Evolutionary conservation across 441 rosid genomes (phyloP).

Genomic region (Theobroma grandiflorum): DNA sequence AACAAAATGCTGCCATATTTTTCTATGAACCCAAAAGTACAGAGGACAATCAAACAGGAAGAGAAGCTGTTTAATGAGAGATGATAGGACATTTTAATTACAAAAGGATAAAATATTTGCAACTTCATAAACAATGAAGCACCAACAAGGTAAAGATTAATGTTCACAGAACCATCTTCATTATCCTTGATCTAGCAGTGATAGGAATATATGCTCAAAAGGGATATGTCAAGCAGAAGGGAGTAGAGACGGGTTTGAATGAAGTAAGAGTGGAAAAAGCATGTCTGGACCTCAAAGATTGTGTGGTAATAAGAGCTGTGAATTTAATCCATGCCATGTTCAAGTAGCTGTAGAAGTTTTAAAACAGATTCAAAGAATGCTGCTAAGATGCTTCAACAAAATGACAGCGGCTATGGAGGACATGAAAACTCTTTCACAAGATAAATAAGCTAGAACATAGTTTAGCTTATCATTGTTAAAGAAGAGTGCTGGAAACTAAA

Average conservation of each 20-base stretch:
- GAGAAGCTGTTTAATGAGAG: not conserved
- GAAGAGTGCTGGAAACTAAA: not conserved
- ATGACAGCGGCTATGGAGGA: not conserved
- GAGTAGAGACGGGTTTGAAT: not conserved
- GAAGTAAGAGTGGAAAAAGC: not conserved
- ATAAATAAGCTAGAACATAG: not conserved
- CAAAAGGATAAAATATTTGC: not conserved
- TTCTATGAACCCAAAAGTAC: not conserved
- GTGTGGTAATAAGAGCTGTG: not conserved
- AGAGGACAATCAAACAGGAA: not conserved
- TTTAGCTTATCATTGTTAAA: not conserved
- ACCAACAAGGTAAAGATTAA: not conserved
- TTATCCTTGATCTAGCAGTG: not conserved
- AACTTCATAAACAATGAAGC: too few species aligned
- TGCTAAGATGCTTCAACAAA: not conserved
- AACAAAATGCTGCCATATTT: slow-evolving; percentile 7
- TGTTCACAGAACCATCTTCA: slow-evolving; percentile 15
- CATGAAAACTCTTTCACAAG: not conserved
- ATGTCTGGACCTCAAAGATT: not conserved
- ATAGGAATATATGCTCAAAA: not conserved
- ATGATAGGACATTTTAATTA: not conserved
- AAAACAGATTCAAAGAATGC: not conserved
- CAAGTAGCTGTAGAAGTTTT: not conserved
- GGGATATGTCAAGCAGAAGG: not conserved
- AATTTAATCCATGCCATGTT: not conserved